A percentile compares a stretch with the other conserved stretches of the same genome.
phyloP scores from a whole-genome alignment of 2,329 filamentous ascomycete species.

The Fusarium secorum region DNA sequence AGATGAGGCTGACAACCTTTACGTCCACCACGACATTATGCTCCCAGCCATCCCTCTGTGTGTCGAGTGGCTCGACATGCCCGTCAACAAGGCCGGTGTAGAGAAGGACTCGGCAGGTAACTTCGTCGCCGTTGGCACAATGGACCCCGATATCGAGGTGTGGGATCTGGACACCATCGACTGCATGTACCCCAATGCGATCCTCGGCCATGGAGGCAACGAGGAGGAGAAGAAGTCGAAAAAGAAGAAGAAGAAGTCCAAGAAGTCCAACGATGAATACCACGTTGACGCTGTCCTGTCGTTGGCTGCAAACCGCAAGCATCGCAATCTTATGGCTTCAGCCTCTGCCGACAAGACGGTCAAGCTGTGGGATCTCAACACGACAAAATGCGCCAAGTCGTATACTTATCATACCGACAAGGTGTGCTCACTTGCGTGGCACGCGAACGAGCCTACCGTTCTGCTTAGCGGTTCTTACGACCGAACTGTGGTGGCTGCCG shows the following conservation, averaged over 20 bases:
- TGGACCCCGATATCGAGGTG: slow-evolving; percentile 98
- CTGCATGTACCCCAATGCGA: slow-evolving; percentile 97
- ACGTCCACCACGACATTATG: slow-evolving; percentile 99
- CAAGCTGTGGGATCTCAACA: slow-evolving; percentile 97
- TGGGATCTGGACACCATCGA: slow-evolving; percentile 98
- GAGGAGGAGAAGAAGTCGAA: slow-evolving; percentile 71
- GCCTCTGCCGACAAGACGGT: slow-evolving; percentile 96
- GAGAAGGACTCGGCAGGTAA: slow-evolving; percentile 77
- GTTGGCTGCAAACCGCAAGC: slow-evolving; percentile 89
- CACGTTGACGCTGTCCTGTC: slow-evolving; percentile 94
- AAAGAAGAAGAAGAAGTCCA: slow-evolving; percentile 90
- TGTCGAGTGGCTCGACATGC: slow-evolving; percentile 93
- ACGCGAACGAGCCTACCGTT: slow-evolving; percentile 84
- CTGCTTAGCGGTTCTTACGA: slow-evolving; percentile 95
- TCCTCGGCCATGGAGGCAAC: slow-evolving; percentile 78
- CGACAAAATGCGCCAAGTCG: slow-evolving; percentile 90
- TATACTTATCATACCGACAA: slow-evolving; percentile 98
- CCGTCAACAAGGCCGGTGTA: slow-evolving; percentile 75
- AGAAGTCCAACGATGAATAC: slow-evolving; percentile 88
- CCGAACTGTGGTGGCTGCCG: slow-evolving; percentile 89
- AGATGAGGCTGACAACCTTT: slow-evolving; percentile 92
- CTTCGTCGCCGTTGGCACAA: slow-evolving; percentile 93
- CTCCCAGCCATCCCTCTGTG: slow-evolving; percentile 94
- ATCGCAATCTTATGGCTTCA: slow-evolving; percentile 93
- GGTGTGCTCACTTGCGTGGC: slow-evolving; percentile 95